These are phyloP conservation scores for Tardiomyces digboiensis DNA, from an alignment of 1,139 yeast genomes.

Conservation along the genomic window DNA sequence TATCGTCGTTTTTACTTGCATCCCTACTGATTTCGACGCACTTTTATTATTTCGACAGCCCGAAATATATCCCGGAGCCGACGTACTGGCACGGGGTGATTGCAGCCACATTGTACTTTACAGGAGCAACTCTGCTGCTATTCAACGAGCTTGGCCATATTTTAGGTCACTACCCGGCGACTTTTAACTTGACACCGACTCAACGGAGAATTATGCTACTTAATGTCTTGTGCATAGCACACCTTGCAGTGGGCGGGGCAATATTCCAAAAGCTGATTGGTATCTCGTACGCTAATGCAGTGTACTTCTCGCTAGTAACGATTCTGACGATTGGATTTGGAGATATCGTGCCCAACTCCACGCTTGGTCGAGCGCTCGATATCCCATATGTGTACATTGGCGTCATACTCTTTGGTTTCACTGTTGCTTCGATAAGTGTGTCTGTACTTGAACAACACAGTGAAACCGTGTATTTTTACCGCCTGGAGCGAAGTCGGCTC, in stretches of 20 bases:
- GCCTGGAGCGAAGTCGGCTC: slow-evolving; percentile 6
- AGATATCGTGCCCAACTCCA: slow-evolving; percentile 47
- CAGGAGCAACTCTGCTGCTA: slow-evolving; percentile 42
- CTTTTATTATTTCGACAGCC: slow-evolving; percentile 13
- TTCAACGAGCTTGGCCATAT: slow-evolving; percentile 55
- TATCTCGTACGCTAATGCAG: slow-evolving; percentile 47
- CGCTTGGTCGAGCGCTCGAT: slow-evolving; percentile 46
- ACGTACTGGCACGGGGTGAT: slow-evolving; percentile 75
- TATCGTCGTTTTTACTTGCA: slow-evolving; percentile 28
- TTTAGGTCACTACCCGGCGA: slow-evolving; percentile 52
- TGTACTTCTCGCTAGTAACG: slow-evolving; percentile 66
- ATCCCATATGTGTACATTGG: slow-evolving; percentile 61
- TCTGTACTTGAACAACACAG: slow-evolving; percentile 51
- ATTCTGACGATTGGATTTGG: slow-evolving; percentile 75
- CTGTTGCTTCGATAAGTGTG: slow-evolving; percentile 58
- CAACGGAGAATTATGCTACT: slow-evolving; percentile 69
- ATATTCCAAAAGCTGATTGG: slow-evolving; percentile 37
- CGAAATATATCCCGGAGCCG: slow-evolving; percentile 31
- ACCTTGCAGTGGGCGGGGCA: slow-evolving; percentile 65
- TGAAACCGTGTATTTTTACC: slow-evolving; percentile 33
- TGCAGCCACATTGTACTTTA: slow-evolving; percentile 50
- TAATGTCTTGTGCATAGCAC: slow-evolving; percentile 51
- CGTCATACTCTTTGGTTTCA: slow-evolving; percentile 59
- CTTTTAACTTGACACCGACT: slow-evolving; percentile 51
- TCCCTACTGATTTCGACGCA: slow-evolving; percentile 35